Base-by-base conservation (phyloP, 371 early-diverging fungal genomes). In the Syncephalastrum contaminatum region DNA sequence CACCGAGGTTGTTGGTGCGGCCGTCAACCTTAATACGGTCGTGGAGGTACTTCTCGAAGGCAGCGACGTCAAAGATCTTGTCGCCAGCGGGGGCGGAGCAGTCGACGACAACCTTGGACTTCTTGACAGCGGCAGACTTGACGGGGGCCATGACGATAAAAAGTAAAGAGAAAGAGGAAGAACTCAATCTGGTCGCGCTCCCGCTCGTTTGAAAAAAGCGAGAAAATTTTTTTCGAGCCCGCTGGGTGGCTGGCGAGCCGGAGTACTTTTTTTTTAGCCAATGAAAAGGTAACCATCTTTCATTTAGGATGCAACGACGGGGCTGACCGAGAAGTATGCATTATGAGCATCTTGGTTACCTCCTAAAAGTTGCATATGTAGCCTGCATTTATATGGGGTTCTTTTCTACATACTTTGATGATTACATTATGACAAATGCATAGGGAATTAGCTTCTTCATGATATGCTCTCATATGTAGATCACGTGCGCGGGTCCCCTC, bases 1-100 rank as follows among this genome's bases (percentile, higher is more conserved):
- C 92, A 64, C 91, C 91, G 70, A 98, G 86, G 92, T 97, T 96
- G 84, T 89, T 89, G 74, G 96, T 95, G 73, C 92, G 91, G 69
- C 96, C 96, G 55, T 86, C 86, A 69, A 98, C 95, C 95, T 98
- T 98, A 86, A 97, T 86, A 81, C 95, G 93, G 82, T 96, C 96
- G 75, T 94, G 94, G 58, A 98, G 89, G 88, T 86, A 98, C 87
- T 95, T 95, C 82, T 97, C 94, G 79, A 96, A 97, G 65, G 92
- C 91, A 73, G 94, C 93, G 60, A 86, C 86, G 84, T 98, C 97
- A 66, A 98, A 91, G 85, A 98, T 95, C 85, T 88, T 89, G 86
- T 98, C 98, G 63, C 80, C 81, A 69, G 91, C 96, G 64, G 98
- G 97, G 57, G 80, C 88, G 70, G 95, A 90, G 84, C 88, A 88